Evolutionary conservation across 495 filamentous ascomycete genomes (phyloP).

Genomic region (Annulohypoxylon stygium): DNA sequence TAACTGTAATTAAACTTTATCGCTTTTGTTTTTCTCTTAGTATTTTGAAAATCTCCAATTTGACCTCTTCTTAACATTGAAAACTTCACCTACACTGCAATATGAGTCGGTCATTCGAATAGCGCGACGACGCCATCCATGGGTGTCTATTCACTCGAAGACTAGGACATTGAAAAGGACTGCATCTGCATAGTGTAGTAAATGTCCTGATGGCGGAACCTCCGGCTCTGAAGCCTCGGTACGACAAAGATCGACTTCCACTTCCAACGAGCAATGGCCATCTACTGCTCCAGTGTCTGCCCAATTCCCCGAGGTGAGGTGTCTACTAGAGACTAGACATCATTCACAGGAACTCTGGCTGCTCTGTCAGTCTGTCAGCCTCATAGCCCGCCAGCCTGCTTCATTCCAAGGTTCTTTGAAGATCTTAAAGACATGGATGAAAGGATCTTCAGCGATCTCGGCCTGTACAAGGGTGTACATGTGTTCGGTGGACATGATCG

Average conservation of each 20-base stretch:
- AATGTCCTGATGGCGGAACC: neutral
- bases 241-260: neutral
- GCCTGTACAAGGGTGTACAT: slow-evolving; percentile 4
- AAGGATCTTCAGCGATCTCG: slow-evolving; percentile 31
- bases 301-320: neutral
- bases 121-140: neutral
- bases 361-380: neutral
- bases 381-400: slow-evolving; percentile 11
- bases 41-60: neutral
- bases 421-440: slow-evolving; percentile 12
- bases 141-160: neutral
- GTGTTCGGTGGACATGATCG: neutral
- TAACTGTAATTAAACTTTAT: slow-evolving; percentile 16
- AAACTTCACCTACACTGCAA: slow-evolving; percentile 10
- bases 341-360: neutral
- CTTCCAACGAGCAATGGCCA: neutral
- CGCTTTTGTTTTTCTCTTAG: neutral
- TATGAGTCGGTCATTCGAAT: neutral
- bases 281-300: neutral
- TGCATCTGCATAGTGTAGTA: neutral
- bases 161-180: neutral
- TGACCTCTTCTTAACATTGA: neutral
- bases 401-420: neutral
- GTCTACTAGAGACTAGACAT: neutral
- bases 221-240: neutral